Evolutionary conservation across 306 rosid genomes (phyloP).

Genomic region (Fagus sylvatica): DNA sequence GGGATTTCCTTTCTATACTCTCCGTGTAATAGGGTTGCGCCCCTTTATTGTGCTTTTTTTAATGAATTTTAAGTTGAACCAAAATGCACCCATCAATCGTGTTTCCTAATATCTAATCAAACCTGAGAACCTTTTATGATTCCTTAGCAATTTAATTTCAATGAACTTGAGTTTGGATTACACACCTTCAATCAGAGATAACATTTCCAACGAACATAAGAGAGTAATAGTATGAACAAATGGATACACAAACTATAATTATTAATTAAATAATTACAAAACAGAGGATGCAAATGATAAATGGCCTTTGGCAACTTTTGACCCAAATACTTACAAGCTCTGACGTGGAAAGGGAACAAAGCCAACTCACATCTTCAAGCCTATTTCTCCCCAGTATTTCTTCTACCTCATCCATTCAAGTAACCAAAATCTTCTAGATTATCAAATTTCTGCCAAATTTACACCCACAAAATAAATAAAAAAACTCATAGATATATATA

Average conservation of each 20-base stretch:
- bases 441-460: background rate
- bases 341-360: conserved; percentile 70
- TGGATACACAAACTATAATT: background rate
- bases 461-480: background rate
- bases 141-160: background rate
- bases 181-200: background rate
- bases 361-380: conserved; percentile 65
- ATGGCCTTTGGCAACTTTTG: background rate
- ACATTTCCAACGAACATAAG: background rate
- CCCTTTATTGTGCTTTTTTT: too few species aligned
- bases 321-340: conserved; percentile 59
- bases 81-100: background rate
- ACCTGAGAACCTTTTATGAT: background rate
- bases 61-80: background rate
- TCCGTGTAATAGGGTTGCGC: too few species aligned
- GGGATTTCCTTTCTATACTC: too few species aligned
- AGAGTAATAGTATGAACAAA: background rate
- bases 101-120: background rate
- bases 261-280: background rate
- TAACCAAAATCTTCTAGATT: background rate
- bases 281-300: background rate
- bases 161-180: background rate
- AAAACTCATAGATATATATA: too few species aligned
- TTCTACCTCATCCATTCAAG: conserved; percentile 19
- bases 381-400: conserved; percentile 18